These are phyloP conservation scores for Ambrosiella cleistominuta DNA, from an alignment of 2,329 filamentous ascomycete species.

Conservation along the genomic window DNA sequence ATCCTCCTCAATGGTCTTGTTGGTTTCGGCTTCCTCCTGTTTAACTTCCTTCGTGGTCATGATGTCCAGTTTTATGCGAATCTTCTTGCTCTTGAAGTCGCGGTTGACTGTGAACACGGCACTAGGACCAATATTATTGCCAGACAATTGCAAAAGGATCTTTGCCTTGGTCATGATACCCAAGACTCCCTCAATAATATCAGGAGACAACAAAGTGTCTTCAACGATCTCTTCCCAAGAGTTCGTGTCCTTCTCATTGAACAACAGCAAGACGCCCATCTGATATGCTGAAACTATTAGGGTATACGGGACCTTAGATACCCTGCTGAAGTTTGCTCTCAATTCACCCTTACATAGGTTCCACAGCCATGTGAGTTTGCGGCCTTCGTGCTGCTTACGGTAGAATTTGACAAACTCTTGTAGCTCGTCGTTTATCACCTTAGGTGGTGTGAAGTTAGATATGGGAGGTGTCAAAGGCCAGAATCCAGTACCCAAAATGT, in stretches of 20 bases:
- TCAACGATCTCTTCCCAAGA: conserved; percentile 76
- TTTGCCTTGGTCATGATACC: conserved; percentile 84
- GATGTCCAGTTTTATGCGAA: conserved; percentile 90
- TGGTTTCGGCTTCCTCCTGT: conserved; percentile 89
- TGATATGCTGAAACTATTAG: conserved; percentile 97
- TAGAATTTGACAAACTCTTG: conserved; percentile 86
- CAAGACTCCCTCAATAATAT: conserved; percentile 74
- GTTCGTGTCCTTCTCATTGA: conserved; percentile 78
- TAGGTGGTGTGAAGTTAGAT: conserved; percentile 75
- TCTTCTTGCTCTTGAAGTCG: conserved; percentile 96
- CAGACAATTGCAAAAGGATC: conserved; percentile 55
- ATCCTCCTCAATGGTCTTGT: conserved; percentile 98
- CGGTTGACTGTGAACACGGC: conserved; percentile 76
- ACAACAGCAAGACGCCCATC: conserved; percentile 87
- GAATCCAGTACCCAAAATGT: conserved; percentile 88
- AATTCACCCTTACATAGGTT: conserved; percentile 95
- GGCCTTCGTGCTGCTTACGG: conserved; percentile 87
- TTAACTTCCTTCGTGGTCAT: conserved; percentile 90
- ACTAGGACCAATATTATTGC: conserved; percentile 58
- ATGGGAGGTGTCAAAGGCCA: conserved; percentile 82
- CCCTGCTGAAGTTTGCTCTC: conserved; percentile 81
- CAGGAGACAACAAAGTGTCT: conserved; percentile 60
- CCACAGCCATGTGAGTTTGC: conserved; percentile 96
- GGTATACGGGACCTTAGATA: conserved; percentile 77
- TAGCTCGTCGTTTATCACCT: conserved; percentile 69